Evolutionary conservation across 164 flowering plant species (phyloP).

Genomic region (Chimonanthus salicifolius): DNA sequence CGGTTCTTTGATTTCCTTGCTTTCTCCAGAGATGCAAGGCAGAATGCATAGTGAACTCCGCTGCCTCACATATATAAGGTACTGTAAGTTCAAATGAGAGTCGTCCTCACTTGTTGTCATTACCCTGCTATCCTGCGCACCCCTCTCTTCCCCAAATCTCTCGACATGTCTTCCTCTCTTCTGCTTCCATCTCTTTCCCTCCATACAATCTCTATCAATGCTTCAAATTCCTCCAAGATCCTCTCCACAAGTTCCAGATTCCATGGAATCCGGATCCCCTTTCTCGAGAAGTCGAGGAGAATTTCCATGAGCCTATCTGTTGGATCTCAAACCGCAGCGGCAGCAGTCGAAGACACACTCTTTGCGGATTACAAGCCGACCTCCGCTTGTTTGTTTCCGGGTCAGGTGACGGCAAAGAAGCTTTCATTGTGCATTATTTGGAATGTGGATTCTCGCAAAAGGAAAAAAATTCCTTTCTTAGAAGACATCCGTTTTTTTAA

Average conservation of each 20-base stretch:
- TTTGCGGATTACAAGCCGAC: constrained; percentile 75
- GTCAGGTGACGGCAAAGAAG: constrained; percentile 53
- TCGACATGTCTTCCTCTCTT: constrained; percentile 38
- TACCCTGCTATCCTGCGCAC: not conserved
- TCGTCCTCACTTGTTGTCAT: not conserved
- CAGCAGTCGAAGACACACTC: constrained; percentile 53
- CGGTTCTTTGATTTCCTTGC: not conserved
- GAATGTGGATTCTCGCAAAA: not conserved
- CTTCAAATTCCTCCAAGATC: constrained; percentile 15
- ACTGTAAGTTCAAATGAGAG: constrained; percentile 6
- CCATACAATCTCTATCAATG: constrained; percentile 16
- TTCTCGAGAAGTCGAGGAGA: constrained; percentile 28
- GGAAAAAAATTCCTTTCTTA: not conserved
- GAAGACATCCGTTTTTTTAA: not conserved
- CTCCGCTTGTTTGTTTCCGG: constrained; percentile 86
- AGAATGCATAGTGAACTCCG: constrained; percentile 30
- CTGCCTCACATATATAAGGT: constrained; percentile 4
- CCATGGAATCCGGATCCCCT: constrained; percentile 24
- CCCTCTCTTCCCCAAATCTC: not conserved
- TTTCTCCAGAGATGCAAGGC: not conserved
- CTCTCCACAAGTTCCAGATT: constrained; percentile 11
- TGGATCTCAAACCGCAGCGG: constrained; percentile 33
- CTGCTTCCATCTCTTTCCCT: constrained; percentile 40
- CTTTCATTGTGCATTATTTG: not conserved
- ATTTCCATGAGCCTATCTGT: constrained; percentile 65